Evolutionary conservation across 371 early-diverging fungal genomes (phyloP), one percentile per base, ranked within the genome.

Genomic region (Amoeboradix gromovi): DNA sequence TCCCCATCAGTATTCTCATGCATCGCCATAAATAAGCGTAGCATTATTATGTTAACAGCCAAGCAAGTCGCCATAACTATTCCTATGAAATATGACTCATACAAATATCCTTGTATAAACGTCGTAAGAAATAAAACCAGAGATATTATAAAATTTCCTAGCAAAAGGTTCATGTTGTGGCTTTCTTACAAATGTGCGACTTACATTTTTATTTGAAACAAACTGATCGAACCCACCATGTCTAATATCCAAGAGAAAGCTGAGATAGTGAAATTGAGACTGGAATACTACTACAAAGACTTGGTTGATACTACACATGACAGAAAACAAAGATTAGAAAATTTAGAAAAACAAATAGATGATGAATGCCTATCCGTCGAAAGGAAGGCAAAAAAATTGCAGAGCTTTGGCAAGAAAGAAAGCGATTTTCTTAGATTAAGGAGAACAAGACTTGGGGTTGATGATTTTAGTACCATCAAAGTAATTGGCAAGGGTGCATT

Each of bases 401-500:
- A 48, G 22, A 48, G 48, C 1, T 78, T 89, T n/a, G 91, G 91
- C 12, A 77, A 85, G 68, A 90, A 90, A 74, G 97, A 96, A 76
- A 87, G 91, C 29, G 87, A 90, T 71, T 96, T 89, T 75, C 78
- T 94, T 74, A 81, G 97, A 70, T 78, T 95, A 69, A 82, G 92
- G 67, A 81, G 97, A 70, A 89, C 88, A 30, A 84, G 93, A 75
- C 78, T 99, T 31, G 87, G 91, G 22, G 82, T 92, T 17, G 85
- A 86, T 71, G 98, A 98, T 79, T 97, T 99, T 75, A 76, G 80
- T 66, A 94, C 98, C 28, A 84, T 97, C 70, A 89, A 92, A 78
- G 93, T 98, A n/a, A 94, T 99, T 76, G 98, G 98, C n/a, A 91
- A 91, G 71, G 98, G 98, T 66, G 98, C 98, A 0, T 98, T 97